Conservation (phyloP, 2,329 filamentous ascomycete genomes). For the Fusarium chuoi region DNA sequence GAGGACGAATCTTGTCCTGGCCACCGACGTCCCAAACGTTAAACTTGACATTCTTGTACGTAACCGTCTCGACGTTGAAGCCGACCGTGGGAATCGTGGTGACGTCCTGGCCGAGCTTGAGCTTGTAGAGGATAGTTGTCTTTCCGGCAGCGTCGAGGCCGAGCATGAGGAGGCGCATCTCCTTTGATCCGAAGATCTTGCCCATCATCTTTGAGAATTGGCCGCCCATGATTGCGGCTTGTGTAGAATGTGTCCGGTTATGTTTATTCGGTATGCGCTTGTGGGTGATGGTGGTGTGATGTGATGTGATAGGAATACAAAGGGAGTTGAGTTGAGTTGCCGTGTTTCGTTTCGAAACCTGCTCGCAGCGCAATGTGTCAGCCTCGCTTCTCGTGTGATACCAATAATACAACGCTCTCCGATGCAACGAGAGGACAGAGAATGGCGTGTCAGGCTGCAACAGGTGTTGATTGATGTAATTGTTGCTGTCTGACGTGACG, state of each 20-base stretch:
- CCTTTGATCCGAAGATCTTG: constrained; percentile 99
- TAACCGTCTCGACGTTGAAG: constrained; percentile 99
- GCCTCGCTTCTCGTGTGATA: constrained; percentile 1
- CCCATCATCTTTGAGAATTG: constrained; percentile 96
- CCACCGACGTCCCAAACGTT: constrained; percentile 99
- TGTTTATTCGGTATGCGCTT: background rate
- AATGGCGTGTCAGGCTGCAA: background rate
- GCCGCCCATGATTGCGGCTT: constrained; percentile 78
- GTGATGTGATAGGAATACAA: constrained; percentile 8
- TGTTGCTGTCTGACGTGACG: background rate
- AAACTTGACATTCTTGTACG: constrained; percentile 99
- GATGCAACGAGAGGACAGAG: background rate
- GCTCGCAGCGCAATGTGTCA: constrained; percentile 7
- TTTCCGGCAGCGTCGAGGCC: constrained; percentile 98
- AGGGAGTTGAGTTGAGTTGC: background rate
- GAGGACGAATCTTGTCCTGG: constrained; percentile 97
- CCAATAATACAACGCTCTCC: background rate
- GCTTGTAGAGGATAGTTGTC: constrained; percentile 98
- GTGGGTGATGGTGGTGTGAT: background rate
- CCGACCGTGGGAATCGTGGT: constrained; percentile 98
- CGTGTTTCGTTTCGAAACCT: constrained; percentile 17
- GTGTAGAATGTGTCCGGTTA: background rate
- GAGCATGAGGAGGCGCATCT: constrained; percentile 98
- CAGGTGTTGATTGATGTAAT: background rate
- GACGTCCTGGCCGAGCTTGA: constrained; percentile 97